Base-by-base conservation (phyloP, 108 stramenopile species). In the Licmophora abbreviata region DNA sequence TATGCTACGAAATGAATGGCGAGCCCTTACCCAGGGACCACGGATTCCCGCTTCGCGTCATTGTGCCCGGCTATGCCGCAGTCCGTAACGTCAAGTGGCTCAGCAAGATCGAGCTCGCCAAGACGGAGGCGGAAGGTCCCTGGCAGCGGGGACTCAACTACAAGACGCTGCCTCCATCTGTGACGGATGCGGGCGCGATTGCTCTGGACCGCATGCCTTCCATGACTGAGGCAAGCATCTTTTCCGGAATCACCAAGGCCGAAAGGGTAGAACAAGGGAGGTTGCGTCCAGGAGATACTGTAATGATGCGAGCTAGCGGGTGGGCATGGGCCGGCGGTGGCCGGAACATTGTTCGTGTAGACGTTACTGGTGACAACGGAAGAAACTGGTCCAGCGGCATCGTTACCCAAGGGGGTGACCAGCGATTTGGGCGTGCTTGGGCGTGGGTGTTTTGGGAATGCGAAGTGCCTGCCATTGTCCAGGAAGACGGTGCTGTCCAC, bases 1-100 rank as follows among this genome's bases (percentile, higher is more conserved):
- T 99, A 29, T 92, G 89, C 24, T 94, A 93, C 55, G 94, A 94
- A 71, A 97, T 99, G 98, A 97, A 99, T 61, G 96, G 74, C 3
- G 74, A 83, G 50, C 73, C 71, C 4, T 49, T 97, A 14, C 84
- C 92, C 33, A 73, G 94, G 3, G 95, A 97, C 51, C 98, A 99
- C 71, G 98, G 98, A 23, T 93, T 57, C 49, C 98, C 98, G 15
- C 59, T 99, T 11, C 76, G 98, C 14, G 68, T 77, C n/a, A 83
- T 99, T 47, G 92, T 95, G 38, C 98, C 98, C 9, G 98, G 98
- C 29, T 91, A 83, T 67, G 80, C 79, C 6, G 88, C 79, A 11
- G 79, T 91, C 28, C 65, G 88, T 3, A 83, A 76, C 56, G 77
- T 84, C 43, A 91, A 91, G 47, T 91, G 88, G 88, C 35, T 91